Base-by-base conservation (phyloP, 768 basidiomycete species). In the Suillus brevipes region DNA sequence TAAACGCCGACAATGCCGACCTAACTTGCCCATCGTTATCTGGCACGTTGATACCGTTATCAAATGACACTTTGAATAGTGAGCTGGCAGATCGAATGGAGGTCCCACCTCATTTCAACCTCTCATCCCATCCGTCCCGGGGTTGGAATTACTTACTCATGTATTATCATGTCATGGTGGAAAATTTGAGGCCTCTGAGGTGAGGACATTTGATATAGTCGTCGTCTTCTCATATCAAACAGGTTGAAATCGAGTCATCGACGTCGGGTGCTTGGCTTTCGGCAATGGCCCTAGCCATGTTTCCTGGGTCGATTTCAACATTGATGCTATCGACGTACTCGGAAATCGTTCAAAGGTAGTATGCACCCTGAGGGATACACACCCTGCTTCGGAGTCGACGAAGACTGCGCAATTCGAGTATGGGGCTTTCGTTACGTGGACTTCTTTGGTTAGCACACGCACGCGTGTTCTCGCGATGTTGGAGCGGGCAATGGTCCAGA, bases 281-380 rank as follows among this genome's bases (percentile, higher is more conserved):
- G 62, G 62, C 36, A 3, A 57, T 1, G 31, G 42, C 0, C 20
- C n/a, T 14, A 18, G 14, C 2, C 4, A 7, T 3, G 23, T 55
- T n/a, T 66, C 25, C 1, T 20, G 6, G 59, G n/a, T 68, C 55
- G 20, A 64, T 68, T 60, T 23, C 47, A 18, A 60, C 14, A 57
- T 25, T 2, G 13, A 64, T 31, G 65, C 36, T 38, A 34, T 68
- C n/a, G 4, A 7, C 10, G 23, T 16, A 12, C 58, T 68, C 18
- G 61, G 20, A 42, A 8, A 38, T 47, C 3, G 47, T 61, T 67
- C 28, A 64, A 64, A 60, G 49, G 23, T 56, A 59, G 49, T 6
- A 18, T 42, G 16, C 40, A 42, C 40, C 6, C 6, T 34, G 34
- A 34, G 31, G 31, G 2, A 31, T 31, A 31, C 31, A 2, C 34